A percentile compares a stretch with the other conserved stretches of the same genome.
Evolutionary conservation across 371 early-diverging fungal genomes (phyloP).

Genomic region (Funneliformis caledonium): DNA sequence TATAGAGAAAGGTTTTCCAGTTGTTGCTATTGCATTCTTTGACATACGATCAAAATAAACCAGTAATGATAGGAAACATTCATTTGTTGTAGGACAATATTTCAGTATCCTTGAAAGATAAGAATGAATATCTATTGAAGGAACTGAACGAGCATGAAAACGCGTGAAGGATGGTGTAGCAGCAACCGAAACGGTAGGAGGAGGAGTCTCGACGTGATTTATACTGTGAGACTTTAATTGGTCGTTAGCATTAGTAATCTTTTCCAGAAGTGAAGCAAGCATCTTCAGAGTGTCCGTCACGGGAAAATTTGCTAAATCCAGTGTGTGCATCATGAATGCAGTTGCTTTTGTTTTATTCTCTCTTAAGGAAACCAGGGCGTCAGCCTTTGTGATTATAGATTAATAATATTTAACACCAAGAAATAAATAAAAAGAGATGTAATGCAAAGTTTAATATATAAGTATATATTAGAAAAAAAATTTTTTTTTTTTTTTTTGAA

Average conservation of each 20-base stretch:
- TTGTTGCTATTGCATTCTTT: constrained; percentile 50
- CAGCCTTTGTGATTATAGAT: background rate
- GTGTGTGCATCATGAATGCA: constrained; percentile 46
- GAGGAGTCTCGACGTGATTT: constrained; percentile 46
- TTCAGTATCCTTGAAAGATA: constrained; percentile 87
- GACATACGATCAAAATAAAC: constrained; percentile 82
- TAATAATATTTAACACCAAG: background rate
- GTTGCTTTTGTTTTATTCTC: background rate
- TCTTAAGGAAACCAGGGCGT: background rate
- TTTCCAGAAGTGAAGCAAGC: constrained; percentile 63
- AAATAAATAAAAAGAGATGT: background rate
- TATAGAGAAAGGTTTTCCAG: constrained; percentile 64
- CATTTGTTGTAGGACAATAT: constrained; percentile 90
- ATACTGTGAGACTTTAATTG: constrained; percentile 45
- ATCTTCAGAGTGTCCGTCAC: constrained; percentile 70
- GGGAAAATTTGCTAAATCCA: constrained; percentile 64
- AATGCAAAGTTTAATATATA: background rate
- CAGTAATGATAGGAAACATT: constrained; percentile 80
- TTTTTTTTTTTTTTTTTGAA: background rate
- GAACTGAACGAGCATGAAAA: constrained; percentile 89
- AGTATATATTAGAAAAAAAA: background rate
- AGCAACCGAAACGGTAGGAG: constrained; percentile 18
- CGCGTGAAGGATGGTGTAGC: constrained; percentile 55
- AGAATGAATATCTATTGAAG: constrained; percentile 81
- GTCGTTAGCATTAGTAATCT: constrained; percentile 63